Conservation (phyloP, 345 rosid genomes). For the Litchi chinensis region DNA sequence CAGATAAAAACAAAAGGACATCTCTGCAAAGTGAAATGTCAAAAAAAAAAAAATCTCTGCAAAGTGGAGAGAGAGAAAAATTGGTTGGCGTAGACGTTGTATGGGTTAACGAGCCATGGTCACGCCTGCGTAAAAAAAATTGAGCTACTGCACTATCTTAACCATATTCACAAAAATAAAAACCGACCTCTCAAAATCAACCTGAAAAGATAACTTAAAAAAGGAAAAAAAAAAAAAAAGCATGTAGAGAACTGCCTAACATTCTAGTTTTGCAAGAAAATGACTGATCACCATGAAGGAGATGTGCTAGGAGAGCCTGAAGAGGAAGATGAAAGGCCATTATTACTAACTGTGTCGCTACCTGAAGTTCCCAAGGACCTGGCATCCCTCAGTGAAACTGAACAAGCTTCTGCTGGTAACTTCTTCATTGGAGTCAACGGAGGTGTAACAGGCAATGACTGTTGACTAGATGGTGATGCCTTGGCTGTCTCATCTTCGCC, state of each 20-base stretch:
- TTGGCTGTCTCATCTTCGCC: constrained; percentile 37
- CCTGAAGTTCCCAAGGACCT: constrained; percentile 55
- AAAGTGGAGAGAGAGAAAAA: not conserved
- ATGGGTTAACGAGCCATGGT: constrained; percentile 27
- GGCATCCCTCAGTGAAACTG: constrained; percentile 63
- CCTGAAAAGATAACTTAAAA: not conserved
- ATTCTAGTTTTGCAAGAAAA: not conserved
- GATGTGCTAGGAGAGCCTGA: constrained; percentile 73
- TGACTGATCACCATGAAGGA: constrained; percentile 69
- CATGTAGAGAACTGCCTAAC: not conserved
- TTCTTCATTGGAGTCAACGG: constrained; percentile 85
- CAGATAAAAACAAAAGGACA: constrained; percentile 21
- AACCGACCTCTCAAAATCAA: not conserved
- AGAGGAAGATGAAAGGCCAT: constrained; percentile 65
- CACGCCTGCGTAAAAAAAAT: constrained; percentile 29
- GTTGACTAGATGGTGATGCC: constrained; percentile 7
- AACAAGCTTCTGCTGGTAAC: constrained; percentile 75
- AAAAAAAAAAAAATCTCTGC: not conserved
- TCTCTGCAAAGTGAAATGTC: constrained; percentile 10
- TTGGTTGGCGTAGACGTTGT: constrained; percentile 31
- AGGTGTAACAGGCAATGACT: constrained; percentile 45
- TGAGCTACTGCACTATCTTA: not conserved
- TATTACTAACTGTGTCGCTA: constrained; percentile 56
- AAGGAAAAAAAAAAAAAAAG: not conserved
- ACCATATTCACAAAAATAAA: constrained; percentile 25